Base-by-base conservation (phyloP, 768 basidiomycete genomes). In the Russula foetens region DNA sequence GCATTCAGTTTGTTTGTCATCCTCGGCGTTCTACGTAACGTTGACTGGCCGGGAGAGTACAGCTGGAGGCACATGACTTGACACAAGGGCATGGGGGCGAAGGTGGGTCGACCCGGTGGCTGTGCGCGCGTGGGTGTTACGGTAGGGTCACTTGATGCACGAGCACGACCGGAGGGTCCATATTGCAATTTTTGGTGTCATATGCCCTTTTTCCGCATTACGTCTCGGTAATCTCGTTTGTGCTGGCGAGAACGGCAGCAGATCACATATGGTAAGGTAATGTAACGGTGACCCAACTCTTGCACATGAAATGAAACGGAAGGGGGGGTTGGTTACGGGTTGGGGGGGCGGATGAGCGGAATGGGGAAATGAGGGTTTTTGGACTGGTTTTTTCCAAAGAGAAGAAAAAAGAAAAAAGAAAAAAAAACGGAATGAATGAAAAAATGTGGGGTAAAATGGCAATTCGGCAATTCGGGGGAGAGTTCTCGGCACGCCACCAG, bases 401-500 rank as follows among this genome's bases (percentile, higher is more conserved):
- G 51, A 53, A 28, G 44, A 19, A 38, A 24, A 41, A 39, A 28
- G 17, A 3, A 41, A 23, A 8, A 41, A 41, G 39, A 41, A 15
- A 33, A 33, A 52, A 24, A n/a, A 3, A 39, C 7, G 7, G 24
- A 39, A 41, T 41, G 39, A 26, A 21, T 4, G 3, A 12, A 29
- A 17, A 12, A 48, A 35, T 59, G 50, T 45, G 50, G 50, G 39
- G 53, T 49, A 33, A 56, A 51, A 23, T 41, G 47, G 35, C 11
- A 41, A 58, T 55, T 39, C 35, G 52, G 44, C 8, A 48, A 58
- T 56, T 49, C 48, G 53, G 59, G 19, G 43, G n/a, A n/a, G 7
- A 48, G 33, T 17, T 17, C 17, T 38, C 33, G 51, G 51, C 17
- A 47, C 59, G 59, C 59, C 59, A 60, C 59, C 53, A 60, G 41